A percentile compares a stretch with the other conserved stretches of the same genome.
Evolutionary conservation across 495 filamentous ascomycete species (phyloP).

Genomic region (Xylaria flabelliformis): DNA sequence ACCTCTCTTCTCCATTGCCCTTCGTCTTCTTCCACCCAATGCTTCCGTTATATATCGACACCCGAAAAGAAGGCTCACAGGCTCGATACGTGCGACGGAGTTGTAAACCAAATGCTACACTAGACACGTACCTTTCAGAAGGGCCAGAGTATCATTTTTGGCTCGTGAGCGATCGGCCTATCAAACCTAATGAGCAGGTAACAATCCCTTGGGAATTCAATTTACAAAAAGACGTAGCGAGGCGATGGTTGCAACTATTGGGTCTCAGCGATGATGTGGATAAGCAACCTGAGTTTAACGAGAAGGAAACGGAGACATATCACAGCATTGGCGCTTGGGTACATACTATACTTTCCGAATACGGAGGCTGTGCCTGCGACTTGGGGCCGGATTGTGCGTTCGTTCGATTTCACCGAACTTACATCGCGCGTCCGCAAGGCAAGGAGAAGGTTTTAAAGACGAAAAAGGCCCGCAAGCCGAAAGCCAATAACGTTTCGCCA

Average conservation of each 20-base stretch:
- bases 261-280: constrained; percentile 56
- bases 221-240: constrained; percentile 51
- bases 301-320: constrained; percentile 53
- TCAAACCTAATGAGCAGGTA: constrained; percentile 63
- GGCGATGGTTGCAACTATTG: constrained; percentile 54
- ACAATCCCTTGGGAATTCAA: constrained; percentile 64
- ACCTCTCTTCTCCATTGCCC: constrained; percentile 78
- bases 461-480: constrained; percentile 64
- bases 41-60: constrained; percentile 90
- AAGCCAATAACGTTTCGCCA: constrained; percentile 65
- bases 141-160: constrained; percentile 85
- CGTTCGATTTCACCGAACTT: constrained; percentile 73
- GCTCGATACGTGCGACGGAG: constrained; percentile 87
- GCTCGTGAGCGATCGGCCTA: constrained; percentile 77
- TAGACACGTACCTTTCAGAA: constrained; percentile 82
- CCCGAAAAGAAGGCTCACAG: constrained; percentile 79
- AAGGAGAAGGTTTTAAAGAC: constrained; percentile 62
- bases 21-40: constrained; percentile 85
- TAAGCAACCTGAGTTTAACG: constrained; percentile 51
- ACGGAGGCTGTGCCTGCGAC: constrained; percentile 88
- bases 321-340: constrained; percentile 59
- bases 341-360: constrained; percentile 78
- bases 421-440: constrained; percentile 54
- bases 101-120: constrained; percentile 80
- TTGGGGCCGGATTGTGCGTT: constrained; percentile 69